Base-by-base conservation (phyloP, 1,284 basidiomycete species). In the Cystobasidium slooffiae region DNA sequence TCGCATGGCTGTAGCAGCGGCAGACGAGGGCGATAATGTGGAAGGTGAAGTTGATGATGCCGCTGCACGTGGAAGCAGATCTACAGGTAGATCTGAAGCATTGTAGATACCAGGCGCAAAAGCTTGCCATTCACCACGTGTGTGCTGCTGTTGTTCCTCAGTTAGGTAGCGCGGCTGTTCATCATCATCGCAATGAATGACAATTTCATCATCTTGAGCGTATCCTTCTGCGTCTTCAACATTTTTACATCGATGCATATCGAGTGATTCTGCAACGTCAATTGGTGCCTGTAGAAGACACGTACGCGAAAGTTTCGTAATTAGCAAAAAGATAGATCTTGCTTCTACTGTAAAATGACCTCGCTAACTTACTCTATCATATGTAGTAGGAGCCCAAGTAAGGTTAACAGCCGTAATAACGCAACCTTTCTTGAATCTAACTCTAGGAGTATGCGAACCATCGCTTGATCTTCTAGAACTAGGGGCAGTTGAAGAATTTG, bases 351-450 rank as follows among this genome's bases (percentile, higher is more conserved):
- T 6, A 14, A 9, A 61, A 46, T 10, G 53, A 39, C 16, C 24
- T n/a, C 8, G 4, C 37, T 8, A 3, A 53, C 70, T 73, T 43
- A 73, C 70, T 52, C 70, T 43, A 37, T 73, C 70, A 53, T 73
- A 73, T 24, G 70, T 62, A 37, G 49, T 46, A 10, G 70, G 59
- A 10, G 70, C 70, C 70, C 70, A 73, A 16, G 70, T 73, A 10
- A 73, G 44, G n/a, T 73, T 73, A 14, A 73, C 70, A 46, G 61
- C 62, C 1, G 70, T 73, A 49, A 73, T 73, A 49, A 73, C 70
- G 51, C 70, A 73, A 14, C 70, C 70, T 43, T 62, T 62, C 63
- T 73, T 73, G 43, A 73, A 73, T 39, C 70, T 63, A 49, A 73
- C 70, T 37, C 63, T 46, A 44, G 47, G 62, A 12, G 62, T 73